phyloP scores from a whole-genome alignment of 768 basidiomycete genomes.

The Wakefieldia striispora region DNA sequence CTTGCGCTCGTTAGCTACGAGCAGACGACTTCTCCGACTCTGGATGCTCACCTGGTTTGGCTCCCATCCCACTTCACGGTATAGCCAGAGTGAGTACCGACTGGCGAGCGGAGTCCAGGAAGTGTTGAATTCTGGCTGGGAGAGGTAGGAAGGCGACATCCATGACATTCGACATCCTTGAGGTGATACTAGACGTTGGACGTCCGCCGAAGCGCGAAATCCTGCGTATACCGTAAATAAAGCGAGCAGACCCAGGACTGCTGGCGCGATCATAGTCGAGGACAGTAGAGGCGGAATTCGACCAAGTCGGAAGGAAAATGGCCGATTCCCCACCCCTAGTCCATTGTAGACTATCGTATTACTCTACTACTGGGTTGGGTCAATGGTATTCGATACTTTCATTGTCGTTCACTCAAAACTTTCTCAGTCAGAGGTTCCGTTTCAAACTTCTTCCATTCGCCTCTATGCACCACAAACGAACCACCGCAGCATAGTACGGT shows the following conservation, averaged over 20 bases:
- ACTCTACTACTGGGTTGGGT: no score
- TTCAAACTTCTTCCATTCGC: conserved; percentile 35
- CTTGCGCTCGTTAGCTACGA: conserved; percentile 12
- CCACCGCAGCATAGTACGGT: conserved; percentile 34
- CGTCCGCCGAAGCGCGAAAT: conserved; percentile 44
- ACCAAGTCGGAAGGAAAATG: no score
- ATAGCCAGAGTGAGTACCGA: conserved; percentile 86
- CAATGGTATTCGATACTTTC: no score
- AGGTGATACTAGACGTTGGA: conserved; percentile 60
- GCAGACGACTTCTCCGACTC: conserved; percentile 3
- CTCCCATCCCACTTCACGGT: conserved; percentile 89
- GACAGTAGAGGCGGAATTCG: not conserved
- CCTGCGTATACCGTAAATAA: conserved; percentile 37
- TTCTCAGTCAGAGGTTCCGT: conserved; percentile 1
- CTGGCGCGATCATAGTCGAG: conserved; percentile 13
- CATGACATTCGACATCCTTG: conserved; percentile 96
- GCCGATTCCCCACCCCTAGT: no score
- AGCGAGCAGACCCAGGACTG: conserved; percentile 32
- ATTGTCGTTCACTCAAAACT: not conserved
- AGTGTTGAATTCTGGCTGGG: conserved; percentile 62
- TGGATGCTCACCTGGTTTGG: conserved; percentile 44
- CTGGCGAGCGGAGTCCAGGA: conserved; percentile 69
- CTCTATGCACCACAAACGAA: conserved; percentile 31
- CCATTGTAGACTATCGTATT: no score
- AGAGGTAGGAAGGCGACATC: conserved; percentile 90